These are phyloP conservation scores for Urtica urens DNA, from an alignment of 306 rosid species.

Conservation along the genomic window DNA sequence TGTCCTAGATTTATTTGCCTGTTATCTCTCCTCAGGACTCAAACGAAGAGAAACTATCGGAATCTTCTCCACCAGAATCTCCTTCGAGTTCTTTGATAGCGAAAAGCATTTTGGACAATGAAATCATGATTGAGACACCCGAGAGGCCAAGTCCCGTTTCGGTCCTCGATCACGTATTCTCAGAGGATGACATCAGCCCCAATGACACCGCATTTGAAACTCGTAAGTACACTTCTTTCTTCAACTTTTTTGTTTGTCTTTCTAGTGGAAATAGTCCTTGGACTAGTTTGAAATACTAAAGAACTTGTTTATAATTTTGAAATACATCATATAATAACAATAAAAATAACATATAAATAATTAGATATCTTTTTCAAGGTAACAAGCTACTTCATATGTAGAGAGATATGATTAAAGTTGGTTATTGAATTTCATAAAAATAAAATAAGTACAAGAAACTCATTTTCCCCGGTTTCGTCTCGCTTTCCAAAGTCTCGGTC, in stretches of 20 bases:
- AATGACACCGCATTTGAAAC: constrained; percentile 22
- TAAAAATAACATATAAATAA: too few relatives aligned
- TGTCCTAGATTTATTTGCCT: constrained; percentile 4
- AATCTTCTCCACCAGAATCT: constrained; percentile 38
- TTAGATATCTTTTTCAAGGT: too few relatives aligned
- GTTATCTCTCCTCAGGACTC: constrained; percentile 37
- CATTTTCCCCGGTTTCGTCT: constrained; percentile 4
- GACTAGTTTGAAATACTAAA: too few relatives aligned
- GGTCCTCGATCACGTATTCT: constrained; percentile 56
- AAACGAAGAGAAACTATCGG: constrained; percentile 26
- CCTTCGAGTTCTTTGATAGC: constrained; percentile 31
- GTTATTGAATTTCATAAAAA: too few relatives aligned
- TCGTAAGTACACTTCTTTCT: too few relatives aligned
- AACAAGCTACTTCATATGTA: too few relatives aligned
- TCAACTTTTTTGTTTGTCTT: too few relatives aligned
- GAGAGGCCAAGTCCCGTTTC: constrained; percentile 91
- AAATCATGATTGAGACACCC: constrained; percentile 26
- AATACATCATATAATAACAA: too few relatives aligned
- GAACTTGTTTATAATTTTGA: too few relatives aligned
- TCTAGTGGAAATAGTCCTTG: too few relatives aligned
- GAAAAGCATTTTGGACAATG: constrained; percentile 36
- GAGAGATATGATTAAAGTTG: too few relatives aligned
- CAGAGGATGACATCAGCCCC: constrained; percentile 52
- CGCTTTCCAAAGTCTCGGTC: background rate
- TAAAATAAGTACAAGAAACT: too few relatives aligned